These are phyloP conservation scores for Scalesia atractyloides DNA, from an alignment of 129 eudicot genomes.

Conservation along the genomic window DNA sequence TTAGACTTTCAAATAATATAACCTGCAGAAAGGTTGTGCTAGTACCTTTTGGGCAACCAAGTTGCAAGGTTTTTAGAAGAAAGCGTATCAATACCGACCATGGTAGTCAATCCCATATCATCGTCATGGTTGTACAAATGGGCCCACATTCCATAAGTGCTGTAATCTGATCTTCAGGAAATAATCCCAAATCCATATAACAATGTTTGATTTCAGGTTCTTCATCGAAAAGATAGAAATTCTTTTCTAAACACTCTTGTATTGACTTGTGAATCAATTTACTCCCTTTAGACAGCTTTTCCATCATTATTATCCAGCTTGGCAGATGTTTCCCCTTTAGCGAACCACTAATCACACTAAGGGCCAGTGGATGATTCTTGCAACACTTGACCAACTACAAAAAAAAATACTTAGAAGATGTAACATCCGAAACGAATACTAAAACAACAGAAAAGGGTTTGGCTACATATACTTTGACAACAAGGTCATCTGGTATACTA, in stretches of 20 bases:
- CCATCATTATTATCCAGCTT: constrained; percentile 22
- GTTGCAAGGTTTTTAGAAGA: constrained; percentile 32
- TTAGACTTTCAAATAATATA: no score
- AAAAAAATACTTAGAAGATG: background rate
- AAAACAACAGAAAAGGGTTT: background rate
- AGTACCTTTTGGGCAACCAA: constrained; percentile 36
- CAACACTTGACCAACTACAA: constrained; percentile 38
- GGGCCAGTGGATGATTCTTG: constrained; percentile 38
- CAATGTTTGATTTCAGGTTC: constrained; percentile 20
- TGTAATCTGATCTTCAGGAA: constrained; percentile 50
- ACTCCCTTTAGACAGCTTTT: constrained; percentile 5
- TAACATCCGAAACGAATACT: background rate
- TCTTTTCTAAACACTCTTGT: background rate
- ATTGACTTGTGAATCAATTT: constrained; percentile 4
- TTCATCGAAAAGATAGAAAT: constrained; percentile 33
- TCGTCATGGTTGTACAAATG: constrained; percentile 40
- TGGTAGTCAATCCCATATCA: constrained; percentile 28
- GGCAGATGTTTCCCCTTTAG: constrained; percentile 16
- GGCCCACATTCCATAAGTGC: constrained; percentile 46
- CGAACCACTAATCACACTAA: constrained; percentile 29
- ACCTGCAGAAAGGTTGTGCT: background rate
- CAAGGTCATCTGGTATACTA: constrained; percentile 28
- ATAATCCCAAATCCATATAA: constrained; percentile 43
- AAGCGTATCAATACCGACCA: constrained; percentile 21
- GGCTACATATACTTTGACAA: constrained; percentile 36